phyloP scores from a whole-genome alignment of 331 rosid species.

The Quercus tomentella region DNA sequence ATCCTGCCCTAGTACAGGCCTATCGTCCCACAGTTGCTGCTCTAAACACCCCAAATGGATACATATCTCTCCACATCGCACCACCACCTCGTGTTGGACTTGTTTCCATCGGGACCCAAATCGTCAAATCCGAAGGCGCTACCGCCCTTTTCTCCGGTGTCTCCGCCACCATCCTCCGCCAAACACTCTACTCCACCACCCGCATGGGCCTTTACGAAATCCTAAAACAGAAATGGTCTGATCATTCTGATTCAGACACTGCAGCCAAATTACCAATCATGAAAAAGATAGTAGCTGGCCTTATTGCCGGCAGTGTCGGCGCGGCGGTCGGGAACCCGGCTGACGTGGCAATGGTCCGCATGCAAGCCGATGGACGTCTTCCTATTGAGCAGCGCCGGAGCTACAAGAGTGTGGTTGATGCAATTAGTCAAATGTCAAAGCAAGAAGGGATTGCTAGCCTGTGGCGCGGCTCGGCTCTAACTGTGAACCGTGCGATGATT shows the following conservation, averaged over 20 bases:
- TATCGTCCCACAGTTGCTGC: not conserved
- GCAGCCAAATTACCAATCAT: not conserved
- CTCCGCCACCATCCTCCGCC: slow-evolving; percentile 1
- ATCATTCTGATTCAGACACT: not conserved
- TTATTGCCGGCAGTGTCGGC: not conserved
- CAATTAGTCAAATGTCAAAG: not conserved
- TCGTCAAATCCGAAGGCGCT: not conserved
- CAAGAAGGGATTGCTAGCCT: not conserved
- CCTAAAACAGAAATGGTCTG: not conserved
- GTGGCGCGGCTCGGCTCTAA: not conserved
- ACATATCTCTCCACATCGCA: not conserved
- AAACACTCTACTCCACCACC: slow-evolving; percentile 7
- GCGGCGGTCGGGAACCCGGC: not conserved
- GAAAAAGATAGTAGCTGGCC: not conserved
- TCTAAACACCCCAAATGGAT: not conserved
- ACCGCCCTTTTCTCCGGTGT: not conserved
- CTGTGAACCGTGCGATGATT: not conserved
- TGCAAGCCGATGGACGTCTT: not conserved
- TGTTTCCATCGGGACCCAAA: not conserved
- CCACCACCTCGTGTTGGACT: not conserved
- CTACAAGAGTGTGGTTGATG: not conserved
- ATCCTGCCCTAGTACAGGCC: not conserved
- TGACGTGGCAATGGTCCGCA: not conserved
- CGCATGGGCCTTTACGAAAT: slow-evolving; percentile 1
- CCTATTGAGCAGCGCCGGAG: not conserved